These are phyloP conservation scores for Lepraria neglecta DNA, from an alignment of 495 filamentous ascomycete genomes.

Conservation along the genomic window DNA sequence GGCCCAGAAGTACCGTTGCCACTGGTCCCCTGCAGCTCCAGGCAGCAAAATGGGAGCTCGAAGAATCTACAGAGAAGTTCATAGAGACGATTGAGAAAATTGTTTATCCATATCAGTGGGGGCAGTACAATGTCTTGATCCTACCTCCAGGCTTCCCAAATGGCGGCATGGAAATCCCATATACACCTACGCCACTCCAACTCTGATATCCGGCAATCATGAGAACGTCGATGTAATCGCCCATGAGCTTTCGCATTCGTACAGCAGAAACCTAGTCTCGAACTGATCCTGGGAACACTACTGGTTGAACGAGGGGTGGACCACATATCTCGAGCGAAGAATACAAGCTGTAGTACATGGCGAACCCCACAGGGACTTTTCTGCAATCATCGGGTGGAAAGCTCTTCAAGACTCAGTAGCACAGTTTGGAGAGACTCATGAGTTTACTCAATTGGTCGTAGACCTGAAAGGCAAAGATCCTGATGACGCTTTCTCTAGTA, in stretches of 20 bases:
- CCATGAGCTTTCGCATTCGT: slow-evolving; percentile 85
- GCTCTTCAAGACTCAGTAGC: slow-evolving; percentile 67
- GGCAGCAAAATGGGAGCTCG: slow-evolving; percentile 82
- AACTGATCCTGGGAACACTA: slow-evolving; percentile 95
- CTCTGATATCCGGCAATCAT: slow-evolving; percentile 49
- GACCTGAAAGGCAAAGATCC: slow-evolving; percentile 86
- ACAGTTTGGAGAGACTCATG: slow-evolving; percentile 70
- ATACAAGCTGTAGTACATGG: slow-evolving; percentile 53
- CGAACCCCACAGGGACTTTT: slow-evolving; percentile 81
- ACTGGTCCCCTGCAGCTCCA: slow-evolving; percentile 81
- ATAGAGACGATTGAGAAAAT: slow-evolving; percentile 82
- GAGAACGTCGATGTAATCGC: slow-evolving; percentile 96
- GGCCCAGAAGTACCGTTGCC: slow-evolving; percentile 73
- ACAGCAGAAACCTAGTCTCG: slow-evolving; percentile 90
- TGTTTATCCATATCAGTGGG: slow-evolving; percentile 85
- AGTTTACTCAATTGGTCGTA: slow-evolving; percentile 86
- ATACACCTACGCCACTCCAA: slow-evolving; percentile 17
- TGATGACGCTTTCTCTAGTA: slow-evolving; percentile 85
- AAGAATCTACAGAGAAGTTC: slow-evolving; percentile 83
- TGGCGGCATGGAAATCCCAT: slow-evolving; percentile 28
- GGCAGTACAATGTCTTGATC: slow-evolving; percentile 87
- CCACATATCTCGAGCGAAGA: slow-evolving; percentile 82
- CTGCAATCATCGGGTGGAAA: slow-evolving; percentile 59
- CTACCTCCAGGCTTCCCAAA: slow-evolving; percentile 88
- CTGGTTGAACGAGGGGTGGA: slow-evolving; percentile 97